Evolutionary conservation across 106 monocot genomes (phyloP).

Genomic region (Alisma plantagoaquatica): DNA sequence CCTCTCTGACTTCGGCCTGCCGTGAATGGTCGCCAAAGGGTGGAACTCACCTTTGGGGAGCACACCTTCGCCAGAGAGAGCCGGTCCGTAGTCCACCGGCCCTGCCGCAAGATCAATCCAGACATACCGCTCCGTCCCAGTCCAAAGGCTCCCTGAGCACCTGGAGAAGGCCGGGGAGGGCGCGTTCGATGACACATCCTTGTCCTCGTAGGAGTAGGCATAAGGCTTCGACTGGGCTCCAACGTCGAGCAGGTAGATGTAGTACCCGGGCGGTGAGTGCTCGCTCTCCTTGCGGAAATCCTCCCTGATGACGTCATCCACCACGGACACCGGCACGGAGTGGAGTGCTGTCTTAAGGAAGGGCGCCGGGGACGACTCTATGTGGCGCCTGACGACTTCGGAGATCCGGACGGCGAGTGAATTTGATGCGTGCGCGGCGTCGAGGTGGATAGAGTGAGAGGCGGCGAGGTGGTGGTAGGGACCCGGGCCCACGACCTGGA

Average conservation of each 20-base stretch:
- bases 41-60: conserved; percentile 89
- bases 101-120: conserved; percentile 93
- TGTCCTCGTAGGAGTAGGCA: conserved; percentile 46
- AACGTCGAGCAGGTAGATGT: conserved; percentile 64
- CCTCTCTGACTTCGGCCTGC: conserved; percentile 41
- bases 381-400: conserved; percentile 36
- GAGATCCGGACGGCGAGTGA: conserved; percentile 24
- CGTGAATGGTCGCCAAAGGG: conserved; percentile 59
- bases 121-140: conserved; percentile 52
- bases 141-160: conserved; percentile 61
- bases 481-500: conserved; percentile 37
- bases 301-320: conserved; percentile 41
- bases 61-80: conserved; percentile 74
- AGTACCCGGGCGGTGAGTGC: conserved; percentile 42
- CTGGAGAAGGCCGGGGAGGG: conserved; percentile 41
- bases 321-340: conserved; percentile 38
- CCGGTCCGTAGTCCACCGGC: conserved; percentile 82
- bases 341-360: conserved; percentile 35
- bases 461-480: conserved; percentile 40
- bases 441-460: conserved; percentile 57
- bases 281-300: conserved; percentile 30
- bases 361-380: conserved; percentile 41
- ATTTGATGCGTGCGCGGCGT: conserved; percentile 23
- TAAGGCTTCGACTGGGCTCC: conserved; percentile 41
- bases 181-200: conserved; percentile 7